Base-by-base conservation (phyloP, 192 early-diverging fungal genomes). In the Entomortierella chlamydospora region DNA sequence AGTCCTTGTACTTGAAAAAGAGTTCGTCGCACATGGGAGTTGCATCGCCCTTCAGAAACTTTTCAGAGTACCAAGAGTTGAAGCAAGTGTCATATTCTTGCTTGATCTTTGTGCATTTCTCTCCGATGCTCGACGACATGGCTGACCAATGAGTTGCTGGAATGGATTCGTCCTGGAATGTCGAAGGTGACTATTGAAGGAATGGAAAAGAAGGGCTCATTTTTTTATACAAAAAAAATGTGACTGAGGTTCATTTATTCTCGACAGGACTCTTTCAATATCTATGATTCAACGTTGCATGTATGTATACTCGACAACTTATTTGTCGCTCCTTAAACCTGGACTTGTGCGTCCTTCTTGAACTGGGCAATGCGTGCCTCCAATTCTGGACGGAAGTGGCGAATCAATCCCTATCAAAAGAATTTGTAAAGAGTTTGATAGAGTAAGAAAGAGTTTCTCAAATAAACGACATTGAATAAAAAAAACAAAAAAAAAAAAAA, bases 1-100 rank as follows among this genome's bases (percentile, higher is more conserved):
- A 97, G 9, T 85, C 89, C 68, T 89, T 87, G 74, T 98, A 98
- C 63, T 87, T 82, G 73, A 92, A 86, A 74, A 98, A 96, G 15
- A 95, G 68, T 58, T 92, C 91, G 50, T 93, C 90, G 83, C 97
- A 98, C 81, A 92, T 91, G 25, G 89, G 87, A 2, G 87, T 84
- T 17, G 86, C 87, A 49, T 94, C 90, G 33, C 97, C 96, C 61
- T 95, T 93, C n/a, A 98, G 82, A 67, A 96, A 96, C 83, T 94
- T 93, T 78, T 96, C 94, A 45, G 95, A 91, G 79, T 98, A 98
- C 97, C 97, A 98, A 64, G 92, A 91, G 73, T 96, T 96, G 72
- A 98, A 98, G 74, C 97, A 98, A 29, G 74, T 82, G 45, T 98
- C 95, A 68, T 97, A 98, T 68, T 94, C 85, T 71, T 92, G 87